A percentile compares a stretch with the other conserved stretches of the same genome.
phyloP scores from a whole-genome alignment of 2,329 filamentous ascomycete genomes.

The Dryadomyces quercivorus region DNA sequence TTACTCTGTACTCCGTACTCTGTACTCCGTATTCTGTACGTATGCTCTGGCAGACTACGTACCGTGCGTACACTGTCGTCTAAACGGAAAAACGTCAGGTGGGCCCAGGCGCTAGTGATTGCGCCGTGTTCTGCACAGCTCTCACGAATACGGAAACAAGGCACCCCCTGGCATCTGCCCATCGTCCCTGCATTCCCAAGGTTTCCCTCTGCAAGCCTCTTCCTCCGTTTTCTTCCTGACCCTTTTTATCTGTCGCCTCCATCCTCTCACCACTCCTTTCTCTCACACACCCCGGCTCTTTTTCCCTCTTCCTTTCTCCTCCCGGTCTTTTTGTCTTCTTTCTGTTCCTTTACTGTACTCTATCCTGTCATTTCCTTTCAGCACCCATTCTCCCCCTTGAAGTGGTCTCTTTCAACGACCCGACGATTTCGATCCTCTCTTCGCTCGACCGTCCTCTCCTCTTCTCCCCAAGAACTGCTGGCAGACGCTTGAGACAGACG shows the following conservation, averaged over 20 bases:
- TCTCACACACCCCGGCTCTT: neutral
- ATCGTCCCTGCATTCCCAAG: neutral
- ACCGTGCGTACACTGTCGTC: too few species aligned
- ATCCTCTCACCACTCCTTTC: neutral
- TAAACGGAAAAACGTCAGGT: too few species aligned
- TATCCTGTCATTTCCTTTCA: neutral
- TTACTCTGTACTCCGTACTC: too few species aligned
- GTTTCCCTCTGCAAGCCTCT: neutral
- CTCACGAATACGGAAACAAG: neutral
- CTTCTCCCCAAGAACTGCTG: neutral
- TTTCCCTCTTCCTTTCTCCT: neutral
- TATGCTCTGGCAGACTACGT: too few species aligned
- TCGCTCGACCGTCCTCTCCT: neutral
- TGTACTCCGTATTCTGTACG: too few species aligned
- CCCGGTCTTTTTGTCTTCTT: neutral
- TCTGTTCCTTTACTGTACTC: neutral
- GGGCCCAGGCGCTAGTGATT: too few species aligned
- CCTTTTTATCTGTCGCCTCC: neutral
- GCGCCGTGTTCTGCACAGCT: neutral
- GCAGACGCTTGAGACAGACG: slow-evolving; percentile 1
- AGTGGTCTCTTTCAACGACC: neutral
- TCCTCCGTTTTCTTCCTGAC: neutral
- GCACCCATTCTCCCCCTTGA: neutral
- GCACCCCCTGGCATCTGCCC: neutral
- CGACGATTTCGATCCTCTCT: neutral